Conservation (phyloP, 257 asterid species). For the Osmanthus fragrans region DNA sequence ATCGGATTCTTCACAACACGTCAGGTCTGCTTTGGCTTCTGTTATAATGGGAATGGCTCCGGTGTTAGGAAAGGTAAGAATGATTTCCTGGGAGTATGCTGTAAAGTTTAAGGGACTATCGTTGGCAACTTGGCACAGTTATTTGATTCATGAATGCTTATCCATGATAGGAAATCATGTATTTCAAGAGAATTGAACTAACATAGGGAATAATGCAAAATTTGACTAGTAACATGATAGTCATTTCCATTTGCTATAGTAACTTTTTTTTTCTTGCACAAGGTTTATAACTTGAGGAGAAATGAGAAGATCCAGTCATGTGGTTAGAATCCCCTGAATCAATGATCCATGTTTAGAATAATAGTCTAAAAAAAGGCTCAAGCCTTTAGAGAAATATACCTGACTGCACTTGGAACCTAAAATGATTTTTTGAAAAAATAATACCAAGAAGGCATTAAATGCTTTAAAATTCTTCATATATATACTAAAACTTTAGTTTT, state of each 20-base stretch:
- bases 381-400: background rate
- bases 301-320: background rate
- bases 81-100: background rate
- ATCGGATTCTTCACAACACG: slow-evolving; percentile 93
- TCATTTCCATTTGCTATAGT: background rate
- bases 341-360: background rate
- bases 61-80: slow-evolving; percentile 72
- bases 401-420: background rate
- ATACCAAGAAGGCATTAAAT: too few species aligned
- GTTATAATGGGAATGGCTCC: slow-evolving; percentile 99
- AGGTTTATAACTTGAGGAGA: background rate
- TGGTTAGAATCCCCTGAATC: background rate
- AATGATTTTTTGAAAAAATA: too few species aligned
- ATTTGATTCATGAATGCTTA: background rate
- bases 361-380: background rate
- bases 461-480: too few species aligned
- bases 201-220: background rate
- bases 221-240: background rate
- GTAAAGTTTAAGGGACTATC: background rate
- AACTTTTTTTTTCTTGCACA: background rate
- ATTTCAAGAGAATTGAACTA: background rate
- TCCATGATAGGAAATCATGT: background rate
- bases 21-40: slow-evolving; percentile 93
- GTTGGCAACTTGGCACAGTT: background rate
- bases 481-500: too few species aligned